Base-by-base conservation (phyloP, 2,329 filamentous ascomycete species). In the Venturia nashicola region DNA sequence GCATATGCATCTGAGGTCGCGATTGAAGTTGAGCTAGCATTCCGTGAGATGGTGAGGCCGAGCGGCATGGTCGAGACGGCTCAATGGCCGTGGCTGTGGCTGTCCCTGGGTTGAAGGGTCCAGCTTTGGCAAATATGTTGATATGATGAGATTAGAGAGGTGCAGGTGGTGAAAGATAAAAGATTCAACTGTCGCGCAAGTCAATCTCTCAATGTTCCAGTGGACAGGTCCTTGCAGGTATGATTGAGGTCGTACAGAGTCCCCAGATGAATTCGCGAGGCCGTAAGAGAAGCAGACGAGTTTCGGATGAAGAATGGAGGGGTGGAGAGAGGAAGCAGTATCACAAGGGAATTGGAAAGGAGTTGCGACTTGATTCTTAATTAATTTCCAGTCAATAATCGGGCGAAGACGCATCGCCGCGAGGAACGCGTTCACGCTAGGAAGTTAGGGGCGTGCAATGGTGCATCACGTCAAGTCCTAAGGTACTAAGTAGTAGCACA, bases 361-460 rank as follows among this genome's bases (percentile, higher is more conserved):
- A 36, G 20, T 8, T 18, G 16, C 20, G 27, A 27, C 32, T 57
- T 57, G 36, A 36, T 36, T 36, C 27, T 27, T 9, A 36, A 57
- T 57, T 57, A 57, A 57, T 57, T 11, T 57, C 51, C 51, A 57
- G 32, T 57, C 51, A 57, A 57, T 57, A 57, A 57, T 36, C 5
- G 7, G 18, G 9, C 27, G 14, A 34, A 18, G 27, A 36, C 51
- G 51, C 48, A 54, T 54, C 23, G 14, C 48, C 48, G 27, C 51
- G 8, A 36, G 7, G 51, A 20, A 18, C 32, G 51, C 51, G 51
- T 57, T 23, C 51, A 57, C 51, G 32, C 51, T 36, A 57, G 8
- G 20, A 20, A 5, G 32, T 27, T 14, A 27, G 46, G 46, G 46
- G 32, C 46, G 32, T 57, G 51, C 51, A 18, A 57, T 34, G 16